phyloP scores from a whole-genome alignment of 169 alveolate genomes.

The Plasmodium cynomolgi region DNA sequence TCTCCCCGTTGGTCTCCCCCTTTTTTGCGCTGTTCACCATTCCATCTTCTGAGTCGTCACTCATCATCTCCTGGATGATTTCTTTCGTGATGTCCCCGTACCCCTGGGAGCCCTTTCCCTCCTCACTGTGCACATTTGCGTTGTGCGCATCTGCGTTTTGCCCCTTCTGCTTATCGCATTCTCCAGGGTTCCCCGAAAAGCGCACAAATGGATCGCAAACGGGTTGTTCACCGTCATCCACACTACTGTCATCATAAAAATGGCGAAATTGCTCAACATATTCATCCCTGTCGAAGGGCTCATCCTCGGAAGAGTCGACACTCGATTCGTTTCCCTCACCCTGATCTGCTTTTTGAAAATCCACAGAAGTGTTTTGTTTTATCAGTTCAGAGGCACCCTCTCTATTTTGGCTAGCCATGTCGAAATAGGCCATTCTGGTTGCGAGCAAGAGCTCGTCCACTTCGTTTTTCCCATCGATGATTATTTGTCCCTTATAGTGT shows the following conservation, averaged over 20 bases:
- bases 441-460: conserved; percentile 68
- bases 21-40: background rate
- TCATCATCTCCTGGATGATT: background rate
- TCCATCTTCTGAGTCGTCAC: background rate
- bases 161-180: background rate
- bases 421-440: conserved; percentile 68
- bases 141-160: background rate
- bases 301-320: conserved; percentile 14
- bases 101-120: background rate
- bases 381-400: conserved; percentile 4
- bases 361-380: background rate
- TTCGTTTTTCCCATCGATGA: conserved; percentile 73
- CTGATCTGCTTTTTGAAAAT: background rate
- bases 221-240: background rate
- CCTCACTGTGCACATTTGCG: background rate
- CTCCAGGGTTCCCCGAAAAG: background rate
- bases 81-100: background rate
- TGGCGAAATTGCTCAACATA: background rate
- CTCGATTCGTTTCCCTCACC: conserved; percentile 3
- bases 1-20: background rate
- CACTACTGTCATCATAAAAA: background rate
- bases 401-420: conserved; percentile 30
- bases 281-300: conserved; percentile 21
- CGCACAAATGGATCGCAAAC: background rate
- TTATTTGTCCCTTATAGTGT: conserved; percentile 63